Percentiles rank a stretch among this genome's conserved stretches.
phyloP scores from a whole-genome alignment of 257 asterid species.

The Henckelia pumila region DNA sequence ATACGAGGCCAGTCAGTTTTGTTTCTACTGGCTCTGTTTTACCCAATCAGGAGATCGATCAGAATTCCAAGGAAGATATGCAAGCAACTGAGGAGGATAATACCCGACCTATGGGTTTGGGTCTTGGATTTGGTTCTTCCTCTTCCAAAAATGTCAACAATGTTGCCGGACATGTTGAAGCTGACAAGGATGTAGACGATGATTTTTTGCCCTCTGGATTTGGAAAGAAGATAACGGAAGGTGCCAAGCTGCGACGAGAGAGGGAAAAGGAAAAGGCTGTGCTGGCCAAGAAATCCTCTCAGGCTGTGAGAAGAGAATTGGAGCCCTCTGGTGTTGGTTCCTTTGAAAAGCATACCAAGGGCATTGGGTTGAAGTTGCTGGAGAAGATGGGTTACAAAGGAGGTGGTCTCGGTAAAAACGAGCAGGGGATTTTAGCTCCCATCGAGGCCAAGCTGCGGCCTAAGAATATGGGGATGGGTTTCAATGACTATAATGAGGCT shows the following conservation, averaged over 20 bases:
- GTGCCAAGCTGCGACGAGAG: constrained; percentile 60
- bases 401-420: constrained; percentile 88
- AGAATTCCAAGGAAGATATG: constrained; percentile 41
- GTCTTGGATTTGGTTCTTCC: constrained; percentile 48
- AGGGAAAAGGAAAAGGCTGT: constrained; percentile 62
- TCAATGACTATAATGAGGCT: constrained; percentile 71
- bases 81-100: constrained; percentile 35
- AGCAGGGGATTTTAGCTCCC: constrained; percentile 82
- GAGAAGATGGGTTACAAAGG: constrained; percentile 92
- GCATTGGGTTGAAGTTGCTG: constrained; percentile 72
- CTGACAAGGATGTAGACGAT: constrained; percentile 34
- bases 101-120: constrained; percentile 39
- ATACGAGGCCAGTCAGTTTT: constrained; percentile 71
- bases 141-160: constrained; percentile 30
- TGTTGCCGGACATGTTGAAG: constrained; percentile 11
- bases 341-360: constrained; percentile 75
- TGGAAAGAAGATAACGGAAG: constrained; percentile 69
- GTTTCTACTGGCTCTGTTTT: constrained; percentile 59
- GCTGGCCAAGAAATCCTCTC: constrained; percentile 53
- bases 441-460: constrained; percentile 79
- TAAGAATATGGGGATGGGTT: constrained; percentile 91
- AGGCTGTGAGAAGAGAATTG: constrained; percentile 37
- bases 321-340: constrained; percentile 54
- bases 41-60: constrained; percentile 67
- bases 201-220: constrained; percentile 64